These are phyloP conservation scores for Boletus hoseneyae DNA, from an alignment of 1,284 basidiomycete genomes.

Conservation along the genomic window DNA sequence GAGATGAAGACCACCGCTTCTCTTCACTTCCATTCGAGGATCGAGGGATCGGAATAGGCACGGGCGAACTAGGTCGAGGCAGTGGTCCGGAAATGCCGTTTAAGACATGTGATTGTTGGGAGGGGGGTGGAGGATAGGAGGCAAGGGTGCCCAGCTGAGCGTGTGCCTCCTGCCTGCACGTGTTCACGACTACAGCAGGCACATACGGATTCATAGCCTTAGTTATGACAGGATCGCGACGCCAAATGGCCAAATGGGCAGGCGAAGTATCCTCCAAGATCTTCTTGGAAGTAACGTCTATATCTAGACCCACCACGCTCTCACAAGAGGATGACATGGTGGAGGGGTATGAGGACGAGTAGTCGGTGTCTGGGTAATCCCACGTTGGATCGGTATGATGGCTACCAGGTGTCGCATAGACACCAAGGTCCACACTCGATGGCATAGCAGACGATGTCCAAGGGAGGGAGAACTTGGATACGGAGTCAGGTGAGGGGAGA, in stretches of 20 bases:
- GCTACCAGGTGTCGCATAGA: conserved; percentile 36
- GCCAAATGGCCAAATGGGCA: conserved; percentile 32
- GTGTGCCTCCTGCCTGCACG: conserved; percentile 27
- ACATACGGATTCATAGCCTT: conserved; percentile 29
- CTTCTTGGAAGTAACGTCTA: conserved; percentile 33
- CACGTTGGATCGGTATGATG: conserved; percentile 29
- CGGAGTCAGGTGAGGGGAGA: conserved; percentile 42
- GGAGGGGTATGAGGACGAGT: conserved; percentile 34
- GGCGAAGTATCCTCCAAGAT: conserved; percentile 33
- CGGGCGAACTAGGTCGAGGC: conserved; percentile 29
- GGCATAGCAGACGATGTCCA: conserved; percentile 38
- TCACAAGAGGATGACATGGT: conserved; percentile 27
- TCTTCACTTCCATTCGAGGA: conserved; percentile 33
- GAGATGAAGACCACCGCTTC: conserved; percentile 39
- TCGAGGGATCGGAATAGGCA: conserved; percentile 35
- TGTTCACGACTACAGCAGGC: conserved; percentile 30
- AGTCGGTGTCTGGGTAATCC: conserved; percentile 33
- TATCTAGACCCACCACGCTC: conserved; percentile 35
- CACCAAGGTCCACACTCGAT: conserved; percentile 40
- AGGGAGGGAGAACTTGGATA: conserved; percentile 38
- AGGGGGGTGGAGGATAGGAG: conserved; percentile 11
- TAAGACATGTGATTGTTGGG: conserved; percentile 10
- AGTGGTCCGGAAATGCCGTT: conserved; percentile 20
- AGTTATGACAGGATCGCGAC: conserved; percentile 26
- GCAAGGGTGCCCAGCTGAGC: conserved; percentile 6